Conservation (phyloP, 169 alveolate genomes). For the Eimeria acervulina region DNA sequence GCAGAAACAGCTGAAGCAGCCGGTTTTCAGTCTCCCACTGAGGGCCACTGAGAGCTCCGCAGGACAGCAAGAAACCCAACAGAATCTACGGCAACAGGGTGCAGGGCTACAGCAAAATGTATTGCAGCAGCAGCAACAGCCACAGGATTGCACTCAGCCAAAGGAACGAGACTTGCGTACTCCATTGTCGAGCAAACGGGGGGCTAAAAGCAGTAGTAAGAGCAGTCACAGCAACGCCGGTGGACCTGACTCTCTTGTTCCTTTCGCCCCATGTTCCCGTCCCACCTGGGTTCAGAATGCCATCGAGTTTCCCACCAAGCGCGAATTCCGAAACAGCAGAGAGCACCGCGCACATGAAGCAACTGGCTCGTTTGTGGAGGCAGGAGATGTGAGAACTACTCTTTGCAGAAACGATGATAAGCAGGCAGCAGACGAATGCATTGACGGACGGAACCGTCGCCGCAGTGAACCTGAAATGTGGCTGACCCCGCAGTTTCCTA, state of each 20-base stretch:
- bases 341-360: neutral
- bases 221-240: neutral
- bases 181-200: neutral
- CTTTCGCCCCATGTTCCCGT: neutral
- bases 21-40: neutral
- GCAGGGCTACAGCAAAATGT: neutral
- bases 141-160: neutral
- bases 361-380: neutral
- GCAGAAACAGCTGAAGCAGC: neutral
- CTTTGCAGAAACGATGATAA: neutral
- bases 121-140: conserved; percentile 10
- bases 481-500: neutral
- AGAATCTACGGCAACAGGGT: neutral
- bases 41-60: neutral
- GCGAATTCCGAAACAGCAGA: neutral
- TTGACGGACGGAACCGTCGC: neutral
- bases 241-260: neutral
- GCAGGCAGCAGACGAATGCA: neutral
- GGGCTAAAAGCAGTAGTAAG: conserved; percentile 27
- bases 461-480: neutral
- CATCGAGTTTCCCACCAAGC: neutral
- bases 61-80: neutral
- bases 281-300: conserved; percentile 1
- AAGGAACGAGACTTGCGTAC: neutral
- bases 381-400: neutral